Evolutionary conservation across 2,329 filamentous ascomycete species (phyloP), one percentile per base, ranked within the genome.

Genomic region (Byssochlamys sp.): DNA sequence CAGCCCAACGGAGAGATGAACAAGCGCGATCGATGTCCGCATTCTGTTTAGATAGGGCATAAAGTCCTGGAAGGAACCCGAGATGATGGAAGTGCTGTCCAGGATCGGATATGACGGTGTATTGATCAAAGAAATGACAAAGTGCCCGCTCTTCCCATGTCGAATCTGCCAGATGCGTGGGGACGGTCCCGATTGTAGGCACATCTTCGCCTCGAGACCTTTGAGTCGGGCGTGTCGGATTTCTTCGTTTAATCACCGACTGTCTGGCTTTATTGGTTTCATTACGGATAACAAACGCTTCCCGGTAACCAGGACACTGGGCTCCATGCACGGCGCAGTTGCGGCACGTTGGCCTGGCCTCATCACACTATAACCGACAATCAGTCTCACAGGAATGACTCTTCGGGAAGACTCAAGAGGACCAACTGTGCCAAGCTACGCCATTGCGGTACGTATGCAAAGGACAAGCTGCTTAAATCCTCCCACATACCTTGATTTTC

Each of bases 81-180:
- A 76, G 59, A 56, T 73, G 68, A 26, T 71, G 69, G 50, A 68
- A 59, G 11, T 62, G 63, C 35, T 66, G 65, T 14, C 68, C 64
- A 3, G 48, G 33, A 5, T 70, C 62, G 12, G 61, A 60, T 25
- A 56, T 54, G 24, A 66, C 66, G 1, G 71, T 73, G 55, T 70
- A 75, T 54, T 75, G 72, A 29, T 73, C 69, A 52, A 76, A 75
- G 59, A 76, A 76, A 56, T 69, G 72, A 60, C 73, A 75, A 7
- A 73, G 57, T 2, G 73, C 72, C 28, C 71, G 67, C 27, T 75
- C 62, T 55, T 73, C 66, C 69, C 71, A 71, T 0, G 62, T 69
- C 1, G 70, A 61, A 61, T 72, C 71, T 5, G 65, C 61, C 2
- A 70, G 59, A 52, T 53, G 54, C 26, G 51, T 19, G 31, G 65